A percentile compares a stretch with the other conserved stretches of the same genome.
Conservation (phyloP, 148 eudicot genomes). For the Fagopyrum tataricum region DNA sequence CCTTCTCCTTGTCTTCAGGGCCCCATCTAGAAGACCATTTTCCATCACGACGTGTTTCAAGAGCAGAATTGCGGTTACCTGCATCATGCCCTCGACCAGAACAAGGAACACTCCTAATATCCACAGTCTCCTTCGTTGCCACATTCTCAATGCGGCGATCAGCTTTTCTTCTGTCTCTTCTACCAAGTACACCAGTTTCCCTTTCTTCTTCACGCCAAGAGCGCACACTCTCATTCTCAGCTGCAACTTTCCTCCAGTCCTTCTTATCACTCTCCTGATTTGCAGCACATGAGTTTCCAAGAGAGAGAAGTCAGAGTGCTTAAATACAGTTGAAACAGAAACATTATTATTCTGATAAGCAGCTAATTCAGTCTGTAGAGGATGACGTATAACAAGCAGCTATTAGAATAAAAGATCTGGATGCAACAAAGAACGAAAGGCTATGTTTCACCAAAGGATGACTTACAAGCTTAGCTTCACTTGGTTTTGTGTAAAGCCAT, state of each 20-base stretch:
- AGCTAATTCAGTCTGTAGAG: too few species aligned
- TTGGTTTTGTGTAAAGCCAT: constrained; percentile 86
- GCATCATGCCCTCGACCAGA: constrained; percentile 77
- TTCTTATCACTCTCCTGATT: constrained; percentile 76
- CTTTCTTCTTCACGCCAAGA: constrained; percentile 99
- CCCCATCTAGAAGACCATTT: constrained; percentile 99
- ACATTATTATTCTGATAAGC: too few species aligned
- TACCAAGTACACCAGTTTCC: constrained; percentile 92
- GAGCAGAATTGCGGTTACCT: constrained; percentile 45
- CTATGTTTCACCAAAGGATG: too few species aligned
- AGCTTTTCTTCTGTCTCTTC: constrained; percentile 78
- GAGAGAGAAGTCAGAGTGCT: constrained; percentile 40
- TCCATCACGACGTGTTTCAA: constrained; percentile 71
- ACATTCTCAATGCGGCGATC: constrained; percentile 75
- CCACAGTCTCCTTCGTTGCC: constrained; percentile 53
- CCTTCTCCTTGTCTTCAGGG: constrained; percentile 90
- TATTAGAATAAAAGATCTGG: too few species aligned
- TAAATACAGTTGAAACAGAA: too few species aligned
- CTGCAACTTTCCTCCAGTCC: constrained; percentile 66
- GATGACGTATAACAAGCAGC: too few species aligned
- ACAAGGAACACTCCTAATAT: constrained; percentile 42
- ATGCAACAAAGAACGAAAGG: constrained; percentile 19
- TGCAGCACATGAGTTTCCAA: constrained; percentile 62
- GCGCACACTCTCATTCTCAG: constrained; percentile 64
- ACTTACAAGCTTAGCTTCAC: constrained; percentile 67